A percentile compares a stretch with the other conserved stretches of the same genome.
These are phyloP conservation scores for Myochromella boudieri DNA, from an alignment of 768 basidiomycete species.

Conservation along the genomic window DNA sequence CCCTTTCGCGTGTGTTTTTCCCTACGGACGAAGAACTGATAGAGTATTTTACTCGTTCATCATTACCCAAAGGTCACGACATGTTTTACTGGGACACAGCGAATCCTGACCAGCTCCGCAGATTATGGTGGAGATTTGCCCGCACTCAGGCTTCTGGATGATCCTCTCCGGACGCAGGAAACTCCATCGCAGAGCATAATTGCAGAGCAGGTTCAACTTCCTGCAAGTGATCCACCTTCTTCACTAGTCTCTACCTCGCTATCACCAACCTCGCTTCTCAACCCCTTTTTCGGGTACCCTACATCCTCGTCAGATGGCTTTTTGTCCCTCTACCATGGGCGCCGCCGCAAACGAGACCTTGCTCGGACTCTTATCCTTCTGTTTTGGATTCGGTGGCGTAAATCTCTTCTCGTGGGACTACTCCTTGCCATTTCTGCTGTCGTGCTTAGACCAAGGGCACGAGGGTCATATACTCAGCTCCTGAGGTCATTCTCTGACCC, in stretches of 20 bases:
- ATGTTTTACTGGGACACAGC: background rate
- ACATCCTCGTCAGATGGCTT: slow-evolving; percentile 33
- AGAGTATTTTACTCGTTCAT: slow-evolving; percentile 49
- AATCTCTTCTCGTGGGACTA: slow-evolving; percentile 35
- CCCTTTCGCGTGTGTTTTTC: slow-evolving; percentile 67
- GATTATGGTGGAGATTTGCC: slow-evolving; percentile 70
- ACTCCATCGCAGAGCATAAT: slow-evolving; percentile 16
- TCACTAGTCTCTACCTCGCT: slow-evolving; percentile 21
- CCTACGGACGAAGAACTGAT: slow-evolving; percentile 54
- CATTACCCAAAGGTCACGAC: slow-evolving; percentile 57
- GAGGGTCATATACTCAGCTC: slow-evolving; percentile 17
- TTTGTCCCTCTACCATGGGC: slow-evolving; percentile 56
- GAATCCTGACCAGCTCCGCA: slow-evolving; percentile 25
- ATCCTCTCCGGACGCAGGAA: slow-evolving; percentile 41
- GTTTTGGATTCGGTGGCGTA: slow-evolving; percentile 68
- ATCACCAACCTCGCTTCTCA: slow-evolving; percentile 58
- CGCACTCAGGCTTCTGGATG: slow-evolving; percentile 45
- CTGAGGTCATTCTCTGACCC: slow-evolving; percentile 4
- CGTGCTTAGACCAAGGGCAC: slow-evolving; percentile 21
- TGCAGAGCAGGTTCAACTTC: slow-evolving; percentile 12
- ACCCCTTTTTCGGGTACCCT: slow-evolving; percentile 80
- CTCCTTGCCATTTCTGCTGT: slow-evolving; percentile 29
- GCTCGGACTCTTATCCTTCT: slow-evolving; percentile 57
- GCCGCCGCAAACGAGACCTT: slow-evolving; percentile 69
- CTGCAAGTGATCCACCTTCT: slow-evolving; percentile 17